These are phyloP conservation scores for Clathrus columnatus DNA, from an alignment of 768 basidiomycete species.

Conservation along the genomic window DNA sequence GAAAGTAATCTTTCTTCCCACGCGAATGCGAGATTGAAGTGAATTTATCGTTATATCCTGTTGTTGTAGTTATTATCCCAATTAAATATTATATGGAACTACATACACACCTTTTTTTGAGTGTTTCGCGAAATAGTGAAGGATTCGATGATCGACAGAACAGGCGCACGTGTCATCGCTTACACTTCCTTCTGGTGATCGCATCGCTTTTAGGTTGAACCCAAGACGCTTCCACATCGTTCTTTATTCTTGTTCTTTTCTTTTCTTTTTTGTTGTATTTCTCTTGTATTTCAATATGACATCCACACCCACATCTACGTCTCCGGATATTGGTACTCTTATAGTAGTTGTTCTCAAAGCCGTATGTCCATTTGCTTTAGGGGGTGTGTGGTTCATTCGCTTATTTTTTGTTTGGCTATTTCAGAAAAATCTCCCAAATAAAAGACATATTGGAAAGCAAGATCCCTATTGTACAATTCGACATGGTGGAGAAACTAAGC, in stretches of 20 bases:
- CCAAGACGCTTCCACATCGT: neutral
- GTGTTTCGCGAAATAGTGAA: too few species aligned
- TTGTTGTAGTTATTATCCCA: neutral
- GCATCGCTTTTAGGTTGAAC: neutral
- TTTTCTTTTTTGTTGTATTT: too few species aligned
- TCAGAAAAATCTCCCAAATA: conserved; percentile 84
- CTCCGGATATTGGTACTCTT: conserved; percentile 83
- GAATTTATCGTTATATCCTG: neutral
- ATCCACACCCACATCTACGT: conserved; percentile 35
- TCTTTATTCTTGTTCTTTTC: neutral
- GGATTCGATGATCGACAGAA: too few species aligned
- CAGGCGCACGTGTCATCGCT: neutral
- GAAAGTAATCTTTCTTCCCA: conserved; percentile 1
- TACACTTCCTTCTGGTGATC: neutral
- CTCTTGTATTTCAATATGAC: too few species aligned
- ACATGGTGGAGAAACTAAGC: conserved; percentile 72
- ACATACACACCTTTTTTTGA: too few species aligned
- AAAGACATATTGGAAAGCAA: conserved; percentile 91
- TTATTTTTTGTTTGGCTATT: conserved; percentile 8
- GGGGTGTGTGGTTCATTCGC: conserved; percentile 14
- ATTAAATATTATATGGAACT: too few species aligned
- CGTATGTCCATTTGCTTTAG: conserved; percentile 40
- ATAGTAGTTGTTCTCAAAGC: conserved; percentile 91
- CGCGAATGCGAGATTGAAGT: neutral
- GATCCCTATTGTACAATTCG: conserved; percentile 87